These are phyloP conservation scores for Aspergillus uvarum DNA, from an alignment of 2,329 filamentous ascomycete species.

Conservation along the genomic window DNA sequence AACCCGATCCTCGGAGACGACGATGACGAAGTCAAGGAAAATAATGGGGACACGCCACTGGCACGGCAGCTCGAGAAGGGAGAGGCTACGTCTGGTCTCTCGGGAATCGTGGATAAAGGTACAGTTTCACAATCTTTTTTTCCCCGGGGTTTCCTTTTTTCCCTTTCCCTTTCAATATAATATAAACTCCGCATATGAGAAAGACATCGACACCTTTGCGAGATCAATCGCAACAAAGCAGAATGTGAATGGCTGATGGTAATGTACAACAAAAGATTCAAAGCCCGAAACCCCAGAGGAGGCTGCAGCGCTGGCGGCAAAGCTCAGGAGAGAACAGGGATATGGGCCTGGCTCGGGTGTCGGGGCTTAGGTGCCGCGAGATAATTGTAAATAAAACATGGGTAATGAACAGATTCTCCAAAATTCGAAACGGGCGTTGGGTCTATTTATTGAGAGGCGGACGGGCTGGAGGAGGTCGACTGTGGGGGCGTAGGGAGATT, in stretches of 20 bases:
- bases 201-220: slow-evolving; percentile 19
- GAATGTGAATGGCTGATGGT: slow-evolving; percentile 37
- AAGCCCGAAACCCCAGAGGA: slow-evolving; percentile 39
- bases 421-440: not conserved
- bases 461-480: slow-evolving; percentile 36
- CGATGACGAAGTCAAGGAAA: slow-evolving; percentile 40
- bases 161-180: not conserved
- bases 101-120: slow-evolving; percentile 42
- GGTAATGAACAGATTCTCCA: slow-evolving; percentile 8
- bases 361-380: slow-evolving; percentile 47
- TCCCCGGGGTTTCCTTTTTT: slow-evolving; percentile 11
- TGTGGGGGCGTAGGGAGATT: slow-evolving; percentile 31
- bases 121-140: slow-evolving; percentile 24
- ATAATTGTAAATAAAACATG: slow-evolving; percentile 13
- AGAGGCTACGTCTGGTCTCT: slow-evolving; percentile 49
- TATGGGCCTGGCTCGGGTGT: slow-evolving; percentile 57
- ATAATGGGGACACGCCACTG: slow-evolving; percentile 56
- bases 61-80: slow-evolving; percentile 58
- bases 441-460: slow-evolving; percentile 36
- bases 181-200: slow-evolving; percentile 27
- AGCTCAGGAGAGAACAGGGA: slow-evolving; percentile 52
- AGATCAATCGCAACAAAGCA: slow-evolving; percentile 19
- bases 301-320: slow-evolving; percentile 33
- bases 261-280: slow-evolving; percentile 40
- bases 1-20: slow-evolving; percentile 14